phyloP scores from a whole-genome alignment of 495 filamentous ascomycete species.

The Letharia columbiana region DNA sequence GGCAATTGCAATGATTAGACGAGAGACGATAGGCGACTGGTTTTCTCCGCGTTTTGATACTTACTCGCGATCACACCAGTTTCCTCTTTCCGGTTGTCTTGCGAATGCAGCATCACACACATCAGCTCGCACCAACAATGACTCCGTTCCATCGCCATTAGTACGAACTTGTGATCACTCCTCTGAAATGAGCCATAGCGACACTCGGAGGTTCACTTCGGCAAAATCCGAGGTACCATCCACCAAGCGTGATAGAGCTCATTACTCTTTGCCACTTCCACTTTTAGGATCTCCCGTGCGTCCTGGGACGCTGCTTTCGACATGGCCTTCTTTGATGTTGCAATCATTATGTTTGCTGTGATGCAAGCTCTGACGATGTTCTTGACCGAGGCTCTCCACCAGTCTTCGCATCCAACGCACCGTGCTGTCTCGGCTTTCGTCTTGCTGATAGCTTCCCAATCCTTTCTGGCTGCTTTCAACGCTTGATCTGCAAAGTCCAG shows the following conservation, averaged over 20 bases:
- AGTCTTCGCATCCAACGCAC: constrained; percentile 38
- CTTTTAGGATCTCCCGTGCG: constrained; percentile 12
- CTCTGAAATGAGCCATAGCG: not conserved
- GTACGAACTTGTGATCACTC: not conserved
- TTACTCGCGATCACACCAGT: not conserved
- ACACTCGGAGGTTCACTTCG: constrained; percentile 1
- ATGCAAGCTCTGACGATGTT: constrained; percentile 57
- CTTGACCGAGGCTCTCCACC: constrained; percentile 51
- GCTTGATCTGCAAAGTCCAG: constrained; percentile 53
- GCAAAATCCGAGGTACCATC: constrained; percentile 19
- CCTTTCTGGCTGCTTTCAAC: constrained; percentile 52
- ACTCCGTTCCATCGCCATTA: not conserved
- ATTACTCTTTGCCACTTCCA: constrained; percentile 14
- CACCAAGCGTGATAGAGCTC: constrained; percentile 22
- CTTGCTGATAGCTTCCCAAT: constrained; percentile 52
- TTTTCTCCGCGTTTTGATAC: too few species aligned
- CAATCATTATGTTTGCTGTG: constrained; percentile 54
- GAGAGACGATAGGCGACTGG: too few species aligned
- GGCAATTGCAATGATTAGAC: too few species aligned
- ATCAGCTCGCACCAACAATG: not conserved
- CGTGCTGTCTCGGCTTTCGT: constrained; percentile 40
- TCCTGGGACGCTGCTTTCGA: not conserved
- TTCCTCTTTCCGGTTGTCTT: not conserved
- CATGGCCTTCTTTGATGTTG: constrained; percentile 37
- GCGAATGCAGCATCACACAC: not conserved